Base-by-base conservation (phyloP, 2,329 filamentous ascomycete genomes). In the Xylaria sp. region DNA sequence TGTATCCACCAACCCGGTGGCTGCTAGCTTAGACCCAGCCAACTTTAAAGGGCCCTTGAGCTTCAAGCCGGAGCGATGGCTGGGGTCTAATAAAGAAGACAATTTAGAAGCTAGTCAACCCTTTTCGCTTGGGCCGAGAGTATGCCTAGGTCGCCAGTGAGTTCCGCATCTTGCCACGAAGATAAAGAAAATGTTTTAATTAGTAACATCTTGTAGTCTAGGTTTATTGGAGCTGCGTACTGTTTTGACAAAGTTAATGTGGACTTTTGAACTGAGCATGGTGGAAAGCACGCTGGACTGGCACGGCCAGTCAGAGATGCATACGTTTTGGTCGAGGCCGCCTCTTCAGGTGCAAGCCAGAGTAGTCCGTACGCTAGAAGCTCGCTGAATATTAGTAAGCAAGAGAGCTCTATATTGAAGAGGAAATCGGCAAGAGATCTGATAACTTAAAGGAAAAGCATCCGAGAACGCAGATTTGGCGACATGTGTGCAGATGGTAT, bases 321-420 rank as follows among this genome's bases (percentile, higher is more conserved):
- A 69, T 29, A 66, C 60, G 15, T 37, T 70, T 21, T 72, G 69
- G 69, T 41, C 60, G 37, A 70, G 70, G 47, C 69, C 66, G 1
- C 49, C 62, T 40, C 56, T 69, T 44, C 53, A 37, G 41, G 66
- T 67, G n/a, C 13, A 67, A 35, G 56, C 53, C 46, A 7, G 7
- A 13, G 31, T 13, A 7, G 7, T 7, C 13, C 7, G 13, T 7
- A 13, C 31, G 31, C 31, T 35, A 13, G 13, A 35, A 35, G 13
- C 13, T 7, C 31, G 31, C 7, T 7, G 13, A 13, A 7, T 35
- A 13, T 13, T 7, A 35, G 13, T 7, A 13, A 35, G 31, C 31
- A 13, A 13, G 13, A 35, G 7, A 7, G 31, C 7, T 7, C 7
- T 13, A 15, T 43, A 23, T 25, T 13, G 3, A 25, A 13, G 19